A percentile compares a stretch with the other conserved stretches of the same genome.
Conservation (phyloP, 2,329 filamentous ascomycete genomes). For the Cytospora piceicola region DNA sequence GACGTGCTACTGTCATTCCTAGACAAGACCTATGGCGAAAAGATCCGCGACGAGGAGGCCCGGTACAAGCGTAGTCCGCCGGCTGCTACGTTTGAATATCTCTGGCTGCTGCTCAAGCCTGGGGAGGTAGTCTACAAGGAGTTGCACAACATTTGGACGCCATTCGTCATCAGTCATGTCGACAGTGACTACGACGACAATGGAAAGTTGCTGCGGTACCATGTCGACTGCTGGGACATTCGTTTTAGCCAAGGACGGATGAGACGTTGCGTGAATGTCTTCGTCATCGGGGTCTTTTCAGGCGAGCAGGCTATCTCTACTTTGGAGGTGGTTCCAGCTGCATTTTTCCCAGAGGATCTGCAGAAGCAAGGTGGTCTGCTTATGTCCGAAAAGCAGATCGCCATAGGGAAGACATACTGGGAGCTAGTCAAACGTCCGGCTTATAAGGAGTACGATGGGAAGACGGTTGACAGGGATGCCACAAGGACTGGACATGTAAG, state of each 20-base stretch:
- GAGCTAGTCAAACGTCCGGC: conserved; percentile 49
- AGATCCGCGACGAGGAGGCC: conserved; percentile 46
- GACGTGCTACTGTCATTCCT: conserved; percentile 51
- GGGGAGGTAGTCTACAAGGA: conserved; percentile 50
- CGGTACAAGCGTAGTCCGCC: conserved; percentile 45
- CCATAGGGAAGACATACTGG: conserved; percentile 52
- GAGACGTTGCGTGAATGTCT: conserved; percentile 44
- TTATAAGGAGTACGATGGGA: conserved; percentile 52
- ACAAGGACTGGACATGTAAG: conserved; percentile 35
- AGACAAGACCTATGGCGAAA: conserved; percentile 42
- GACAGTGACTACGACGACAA: conserved; percentile 11
- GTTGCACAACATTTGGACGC: conserved; percentile 45
- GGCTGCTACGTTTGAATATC: conserved; percentile 49
- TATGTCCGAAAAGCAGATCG: conserved; percentile 44
- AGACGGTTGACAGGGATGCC: conserved; percentile 40
- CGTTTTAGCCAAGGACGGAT: conserved; percentile 42
- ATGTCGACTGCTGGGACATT: conserved; percentile 49
- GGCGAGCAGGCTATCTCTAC: conserved; percentile 50
- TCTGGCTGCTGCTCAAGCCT: conserved; percentile 53
- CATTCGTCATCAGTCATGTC: conserved; percentile 47
- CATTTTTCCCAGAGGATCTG: conserved; percentile 47
- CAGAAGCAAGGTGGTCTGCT: conserved; percentile 36
- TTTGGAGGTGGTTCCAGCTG: conserved; percentile 48
- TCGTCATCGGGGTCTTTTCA: conserved; percentile 44
- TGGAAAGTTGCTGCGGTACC: conserved; percentile 25